Base-by-base conservation (phyloP, 768 basidiomycete species). In the Mrakia gelida region DNA sequence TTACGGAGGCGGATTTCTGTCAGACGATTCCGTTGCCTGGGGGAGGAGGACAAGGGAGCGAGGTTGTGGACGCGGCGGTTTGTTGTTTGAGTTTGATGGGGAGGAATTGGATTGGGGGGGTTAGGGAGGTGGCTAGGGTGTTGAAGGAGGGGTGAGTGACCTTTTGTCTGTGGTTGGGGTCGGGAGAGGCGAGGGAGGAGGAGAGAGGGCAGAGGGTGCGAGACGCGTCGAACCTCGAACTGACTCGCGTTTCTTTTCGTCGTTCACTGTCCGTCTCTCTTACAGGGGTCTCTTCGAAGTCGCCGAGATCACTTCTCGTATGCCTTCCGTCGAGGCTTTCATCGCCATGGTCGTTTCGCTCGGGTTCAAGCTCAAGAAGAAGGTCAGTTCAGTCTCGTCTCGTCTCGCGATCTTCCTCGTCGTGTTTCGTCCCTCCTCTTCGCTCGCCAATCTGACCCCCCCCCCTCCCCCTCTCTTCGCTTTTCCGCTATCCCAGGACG, bases 21-120 rank as follows among this genome's bases (percentile, higher is more conserved):
- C 85, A 87, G 30, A 87, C 85, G 68, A 85, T 98, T 16, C 96
- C 96, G 3, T 84, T 98, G 7, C 95, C 97, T 2, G 96, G 96
- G 23, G 38, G 63, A 59, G 75, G 77, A 70, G 80, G 81, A 38
- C 38, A 38, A 79, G 86, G 86, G 73, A 93, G 90, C 0, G 91
- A 93, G 80, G 84, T 98, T 3, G 93, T 94, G 2, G 95, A 99
- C 83, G 90, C 94, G 9, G 94, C 90, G 10, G 91, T 98, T 32
- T 98, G 94, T 83, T 93, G 95, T 32, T 87, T 99, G 80, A 98
- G 95, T 82, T 87, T 99, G 80, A 99, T 99, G 97, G 92, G 93
- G 45, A 92, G 90, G 23, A 98, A 99, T 83, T 99, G 97, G 97
- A 88, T 92, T n/a, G 88, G 87, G 65, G 93, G 93, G 81, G 88